Percentiles rank a stretch among this genome's conserved stretches.
Conservation (phyloP, 2,329 filamentous ascomycete genomes). For the Aureobasidium sp. region DNA sequence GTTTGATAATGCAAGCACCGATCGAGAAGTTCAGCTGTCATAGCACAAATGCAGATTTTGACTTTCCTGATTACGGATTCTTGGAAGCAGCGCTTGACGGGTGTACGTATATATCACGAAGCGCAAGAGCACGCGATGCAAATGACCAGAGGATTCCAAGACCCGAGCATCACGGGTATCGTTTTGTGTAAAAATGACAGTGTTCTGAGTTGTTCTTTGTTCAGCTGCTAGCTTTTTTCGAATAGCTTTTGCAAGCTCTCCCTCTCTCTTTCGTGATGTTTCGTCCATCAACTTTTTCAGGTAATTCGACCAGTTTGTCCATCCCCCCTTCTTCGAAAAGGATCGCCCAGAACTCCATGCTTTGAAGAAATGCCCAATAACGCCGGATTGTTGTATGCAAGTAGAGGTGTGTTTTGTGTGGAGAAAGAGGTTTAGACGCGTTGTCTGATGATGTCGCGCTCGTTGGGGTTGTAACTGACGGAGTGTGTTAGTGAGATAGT, state of each 20-base stretch:
- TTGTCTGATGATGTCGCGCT: conserved; percentile 38
- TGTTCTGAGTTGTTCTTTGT: neutral
- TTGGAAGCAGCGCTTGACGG: too few species aligned
- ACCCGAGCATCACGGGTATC: neutral
- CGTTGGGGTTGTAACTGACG: conserved; percentile 39
- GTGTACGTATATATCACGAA: too few species aligned
- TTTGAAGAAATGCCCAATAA: neutral
- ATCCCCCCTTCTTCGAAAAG: neutral
- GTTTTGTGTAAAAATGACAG: neutral
- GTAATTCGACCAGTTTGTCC: neutral
- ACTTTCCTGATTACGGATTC: too few species aligned
- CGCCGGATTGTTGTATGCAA: conserved; percentile 16
- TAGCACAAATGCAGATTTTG: too few species aligned
- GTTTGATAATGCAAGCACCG: too few species aligned
- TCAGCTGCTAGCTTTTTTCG: neutral
- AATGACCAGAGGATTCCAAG: neutral
- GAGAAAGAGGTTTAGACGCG: neutral
- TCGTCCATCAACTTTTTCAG: neutral
- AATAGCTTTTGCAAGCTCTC: neutral
- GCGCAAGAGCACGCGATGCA: neutral
- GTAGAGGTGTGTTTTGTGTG: neutral
- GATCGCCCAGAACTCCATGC: conserved; percentile 15
- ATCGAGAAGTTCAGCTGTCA: too few species aligned
- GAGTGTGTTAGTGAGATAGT: conserved; percentile 15
- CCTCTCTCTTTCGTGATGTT: neutral